Evolutionary conservation across 805 yeast species (phyloP).

Genomic region (Metschnikowia henanensis): DNA sequence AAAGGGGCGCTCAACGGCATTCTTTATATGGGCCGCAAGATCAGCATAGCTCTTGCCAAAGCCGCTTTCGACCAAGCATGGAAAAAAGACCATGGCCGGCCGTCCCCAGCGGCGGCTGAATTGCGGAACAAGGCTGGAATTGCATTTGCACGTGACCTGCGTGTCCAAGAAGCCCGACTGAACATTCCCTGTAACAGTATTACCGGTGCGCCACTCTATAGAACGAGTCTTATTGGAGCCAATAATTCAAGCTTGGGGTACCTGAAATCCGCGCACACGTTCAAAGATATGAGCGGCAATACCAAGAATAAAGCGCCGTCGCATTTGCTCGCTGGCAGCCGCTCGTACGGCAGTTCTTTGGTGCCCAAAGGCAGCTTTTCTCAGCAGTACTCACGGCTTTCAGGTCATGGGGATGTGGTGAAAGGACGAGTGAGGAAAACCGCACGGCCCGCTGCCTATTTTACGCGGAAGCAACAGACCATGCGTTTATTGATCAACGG

Average conservation of each 20-base stretch:
- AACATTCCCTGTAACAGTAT: constrained; percentile 22
- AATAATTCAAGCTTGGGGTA: constrained; percentile 27
- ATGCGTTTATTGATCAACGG: constrained; percentile 65
- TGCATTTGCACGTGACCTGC: constrained; percentile 31
- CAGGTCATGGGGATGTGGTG: constrained; percentile 42
- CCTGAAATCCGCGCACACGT: constrained; percentile 35
- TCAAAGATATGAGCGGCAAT: constrained; percentile 31
- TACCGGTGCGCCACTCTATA: constrained; percentile 18
- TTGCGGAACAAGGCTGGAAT: constrained; percentile 32
- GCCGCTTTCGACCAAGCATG: constrained; percentile 44
- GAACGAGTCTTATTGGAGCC: constrained; percentile 17
- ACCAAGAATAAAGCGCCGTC: constrained; percentile 36
- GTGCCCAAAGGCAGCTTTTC: constrained; percentile 17
- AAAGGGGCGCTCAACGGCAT: constrained; percentile 65
- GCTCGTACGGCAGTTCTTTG: constrained; percentile 41
- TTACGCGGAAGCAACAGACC: constrained; percentile 50
- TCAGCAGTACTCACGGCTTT: constrained; percentile 27
- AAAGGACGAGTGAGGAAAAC: constrained; percentile 64
- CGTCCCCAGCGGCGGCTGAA: constrained; percentile 25
- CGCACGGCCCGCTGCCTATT: constrained; percentile 45
- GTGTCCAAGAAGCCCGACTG: constrained; percentile 45
- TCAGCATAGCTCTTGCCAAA: constrained; percentile 64
- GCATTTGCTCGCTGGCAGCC: constrained; percentile 28
- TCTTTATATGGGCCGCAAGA: constrained; percentile 69
- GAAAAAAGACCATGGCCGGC: constrained; percentile 46